These are phyloP conservation scores for Antarctomyces pellizariae DNA, from an alignment of 495 filamentous ascomycete species.

Conservation along the genomic window DNA sequence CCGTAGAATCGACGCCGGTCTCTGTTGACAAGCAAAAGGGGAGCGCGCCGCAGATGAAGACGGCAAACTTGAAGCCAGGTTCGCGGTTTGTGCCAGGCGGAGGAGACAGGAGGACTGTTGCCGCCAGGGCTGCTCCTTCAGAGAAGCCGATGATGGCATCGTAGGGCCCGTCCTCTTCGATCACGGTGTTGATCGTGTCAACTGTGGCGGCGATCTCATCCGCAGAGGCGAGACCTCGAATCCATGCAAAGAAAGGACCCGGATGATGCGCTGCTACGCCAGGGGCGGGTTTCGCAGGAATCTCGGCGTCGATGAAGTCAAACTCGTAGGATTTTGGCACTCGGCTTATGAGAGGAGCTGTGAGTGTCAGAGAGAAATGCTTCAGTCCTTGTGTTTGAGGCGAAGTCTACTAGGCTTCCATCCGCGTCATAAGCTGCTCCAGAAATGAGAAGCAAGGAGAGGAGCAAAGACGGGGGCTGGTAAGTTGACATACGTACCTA, in stretches of 20 bases:
- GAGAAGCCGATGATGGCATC: slow-evolving; percentile 18
- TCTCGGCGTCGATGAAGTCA: neutral
- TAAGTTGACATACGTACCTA: no score
- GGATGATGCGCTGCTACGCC: neutral
- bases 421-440: no score
- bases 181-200: slow-evolving; percentile 6
- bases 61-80: no score
- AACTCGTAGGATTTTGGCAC: neutral
- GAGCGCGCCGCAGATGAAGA: no score
- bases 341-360: no score
- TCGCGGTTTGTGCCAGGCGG: no score
- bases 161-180: slow-evolving; percentile 15
- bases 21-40: no score
- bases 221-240: neutral
- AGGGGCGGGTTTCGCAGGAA: neutral
- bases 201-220: slow-evolving; percentile 1
- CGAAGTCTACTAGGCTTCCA: neutral
- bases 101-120: slow-evolving; percentile 4
- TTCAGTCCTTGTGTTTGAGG: no score
- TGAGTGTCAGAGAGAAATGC: no score
- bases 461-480: no score
- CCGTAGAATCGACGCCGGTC: no score
- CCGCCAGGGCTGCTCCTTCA: slow-evolving; percentile 16
- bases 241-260: neutral
- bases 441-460: no score